Conservation (phyloP, 768 basidiomycete species). For the Chalciporus pseudorubinellus region DNA sequence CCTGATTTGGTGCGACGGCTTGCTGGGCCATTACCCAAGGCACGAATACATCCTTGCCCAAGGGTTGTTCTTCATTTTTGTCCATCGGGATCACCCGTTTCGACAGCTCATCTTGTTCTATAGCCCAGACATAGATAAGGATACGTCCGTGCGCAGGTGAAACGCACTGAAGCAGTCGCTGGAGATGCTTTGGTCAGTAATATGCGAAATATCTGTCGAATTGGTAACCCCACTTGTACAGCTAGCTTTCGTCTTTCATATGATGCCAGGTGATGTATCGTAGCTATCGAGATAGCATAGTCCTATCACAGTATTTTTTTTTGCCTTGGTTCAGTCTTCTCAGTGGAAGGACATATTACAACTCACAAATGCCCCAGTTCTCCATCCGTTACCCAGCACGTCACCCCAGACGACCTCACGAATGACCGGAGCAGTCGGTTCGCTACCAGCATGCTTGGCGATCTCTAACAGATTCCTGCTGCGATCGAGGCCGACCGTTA, state of each 20-base stretch:
- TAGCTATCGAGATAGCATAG: constrained; percentile 96
- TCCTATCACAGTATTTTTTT: constrained; percentile 56
- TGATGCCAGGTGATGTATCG: constrained; percentile 93
- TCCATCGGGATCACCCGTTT: constrained; percentile 60
- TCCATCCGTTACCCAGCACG: constrained; percentile 70
- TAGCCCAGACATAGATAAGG: constrained; percentile 95
- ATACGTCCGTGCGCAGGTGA: constrained; percentile 70
- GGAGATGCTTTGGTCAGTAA: background rate
- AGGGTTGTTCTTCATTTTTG: constrained; percentile 5
- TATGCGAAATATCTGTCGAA: background rate
- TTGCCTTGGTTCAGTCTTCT: constrained; percentile 1
- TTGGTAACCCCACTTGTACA: constrained; percentile 55
- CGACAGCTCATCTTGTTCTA: constrained; percentile 85
- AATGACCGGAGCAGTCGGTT: constrained; percentile 17
- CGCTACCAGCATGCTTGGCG: constrained; percentile 61
- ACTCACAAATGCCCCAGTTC: constrained; percentile 77
- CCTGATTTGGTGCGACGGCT: constrained; percentile 19
- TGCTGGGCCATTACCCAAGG: constrained; percentile 73
- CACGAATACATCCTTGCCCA: constrained; percentile 82
- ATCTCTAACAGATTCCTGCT: constrained; percentile 76
- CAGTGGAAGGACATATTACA: background rate
- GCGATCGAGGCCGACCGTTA: constrained; percentile 84
- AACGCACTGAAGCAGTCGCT: constrained; percentile 66
- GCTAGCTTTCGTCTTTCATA: constrained; percentile 66
- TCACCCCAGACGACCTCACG: constrained; percentile 84